A percentile compares a stretch with the other conserved stretches of the same genome.
phyloP scores from a whole-genome alignment of 2,329 filamentous ascomycete species.

The Mariannaea sp. region DNA sequence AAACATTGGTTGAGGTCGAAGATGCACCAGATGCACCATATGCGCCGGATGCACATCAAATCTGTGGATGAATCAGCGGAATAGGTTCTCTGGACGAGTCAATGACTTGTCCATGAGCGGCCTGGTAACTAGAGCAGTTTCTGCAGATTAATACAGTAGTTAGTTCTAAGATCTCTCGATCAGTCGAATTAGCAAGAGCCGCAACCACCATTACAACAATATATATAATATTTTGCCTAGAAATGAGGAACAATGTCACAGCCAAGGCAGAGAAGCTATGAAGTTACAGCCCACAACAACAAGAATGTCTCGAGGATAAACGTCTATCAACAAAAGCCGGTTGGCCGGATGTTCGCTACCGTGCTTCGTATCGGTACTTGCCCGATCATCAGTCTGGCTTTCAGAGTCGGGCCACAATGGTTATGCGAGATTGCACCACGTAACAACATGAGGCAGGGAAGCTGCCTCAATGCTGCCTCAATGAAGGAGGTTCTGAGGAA shows the following conservation, averaged over 20 bases:
- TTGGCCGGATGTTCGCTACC: conserved; percentile 28
- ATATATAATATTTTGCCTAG: too few relatives aligned
- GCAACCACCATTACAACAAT: conserved; percentile 15
- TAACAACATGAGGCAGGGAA: conserved; percentile 22
- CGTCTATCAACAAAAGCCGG: conserved; percentile 17
- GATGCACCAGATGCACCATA: conserved; percentile 12
- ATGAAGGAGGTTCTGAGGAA: conserved; percentile 10
- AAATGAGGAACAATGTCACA: background rate
- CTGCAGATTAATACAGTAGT: conserved; percentile 32
- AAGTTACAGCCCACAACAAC: background rate
- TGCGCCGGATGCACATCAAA: conserved; percentile 18
- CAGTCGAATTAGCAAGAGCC: conserved; percentile 27
- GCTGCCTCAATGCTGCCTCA: conserved; percentile 20
- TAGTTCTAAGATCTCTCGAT: conserved; percentile 16
- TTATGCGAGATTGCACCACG: conserved; percentile 32
- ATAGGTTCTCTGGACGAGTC: conserved; percentile 10
- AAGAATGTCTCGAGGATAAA: background rate
- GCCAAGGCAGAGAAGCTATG: background rate
- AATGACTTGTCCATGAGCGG: conserved; percentile 23
- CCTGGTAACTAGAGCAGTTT: conserved; percentile 31
- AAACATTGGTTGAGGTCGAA: conserved; percentile 13
- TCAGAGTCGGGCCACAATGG: conserved; percentile 25
- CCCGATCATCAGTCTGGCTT: conserved; percentile 22
- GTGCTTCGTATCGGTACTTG: conserved; percentile 32
- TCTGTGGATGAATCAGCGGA: conserved; percentile 20